These are phyloP conservation scores for Globisporangium radiosum DNA, from an alignment of 352 stramenopile genomes.

Conservation along the genomic window DNA sequence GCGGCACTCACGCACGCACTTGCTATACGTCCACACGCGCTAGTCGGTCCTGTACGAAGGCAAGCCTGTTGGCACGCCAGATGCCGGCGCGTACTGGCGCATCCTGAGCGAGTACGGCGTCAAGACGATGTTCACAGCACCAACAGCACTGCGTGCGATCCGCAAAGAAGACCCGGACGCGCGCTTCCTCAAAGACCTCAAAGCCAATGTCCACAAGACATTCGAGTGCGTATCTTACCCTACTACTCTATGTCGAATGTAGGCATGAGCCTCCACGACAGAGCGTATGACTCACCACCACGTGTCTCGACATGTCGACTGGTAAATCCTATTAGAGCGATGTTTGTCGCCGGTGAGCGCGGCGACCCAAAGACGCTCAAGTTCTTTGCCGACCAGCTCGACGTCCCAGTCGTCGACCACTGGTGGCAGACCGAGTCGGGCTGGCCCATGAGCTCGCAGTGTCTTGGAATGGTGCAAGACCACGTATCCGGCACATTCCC, in stretches of 20 bases:
- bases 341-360: conserved; percentile 87
- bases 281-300: neutral
- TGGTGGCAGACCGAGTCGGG: conserved; percentile 92
- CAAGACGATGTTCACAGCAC: conserved; percentile 87
- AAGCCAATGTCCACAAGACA: conserved; percentile 37
- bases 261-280: too few relatives aligned
- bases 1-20: neutral
- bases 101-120: conserved; percentile 82
- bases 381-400: conserved; percentile 60
- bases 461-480: conserved; percentile 67
- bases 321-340: conserved; percentile 19
- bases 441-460: conserved; percentile 69
- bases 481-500: conserved; percentile 25
- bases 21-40: neutral
- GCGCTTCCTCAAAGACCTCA: conserved; percentile 38
- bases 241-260: neutral
- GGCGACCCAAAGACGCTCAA: conserved; percentile 84
- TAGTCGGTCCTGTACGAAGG: conserved; percentile 86
- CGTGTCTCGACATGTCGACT: too few relatives aligned
- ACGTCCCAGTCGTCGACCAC: conserved; percentile 75
- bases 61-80: conserved; percentile 83
- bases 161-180: conserved; percentile 78
- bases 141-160: conserved; percentile 87
- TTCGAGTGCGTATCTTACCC: conserved; percentile 38
- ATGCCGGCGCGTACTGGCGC: conserved; percentile 85